A percentile compares a stretch with the other conserved stretches of the same genome.
phyloP scores from a whole-genome alignment of 495 filamentous ascomycete genomes.

The Neurospora africana region DNA sequence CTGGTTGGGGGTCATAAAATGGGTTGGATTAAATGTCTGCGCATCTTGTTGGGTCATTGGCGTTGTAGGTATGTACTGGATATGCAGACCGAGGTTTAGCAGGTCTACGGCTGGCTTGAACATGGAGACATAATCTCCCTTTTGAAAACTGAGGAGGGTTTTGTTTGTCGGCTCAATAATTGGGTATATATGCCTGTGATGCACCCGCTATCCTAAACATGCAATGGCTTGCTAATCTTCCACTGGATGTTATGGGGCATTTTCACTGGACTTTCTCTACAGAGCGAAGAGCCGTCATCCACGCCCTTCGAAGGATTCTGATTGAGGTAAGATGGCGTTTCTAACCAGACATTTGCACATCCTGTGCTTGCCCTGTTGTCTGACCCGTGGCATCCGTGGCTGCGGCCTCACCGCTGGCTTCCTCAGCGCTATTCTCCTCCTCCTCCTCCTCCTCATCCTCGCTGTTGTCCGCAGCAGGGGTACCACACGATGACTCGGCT shows the following conservation, averaged over 20 bases:
- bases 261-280: background rate
- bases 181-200: background rate
- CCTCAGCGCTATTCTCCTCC: conserved; percentile 17
- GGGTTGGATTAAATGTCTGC: background rate
- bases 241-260: background rate
- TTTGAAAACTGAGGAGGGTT: background rate
- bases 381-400: background rate
- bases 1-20: background rate
- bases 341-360: background rate
- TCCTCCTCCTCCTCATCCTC: conserved; percentile 17
- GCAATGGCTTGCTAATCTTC: background rate
- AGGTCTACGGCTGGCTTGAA: background rate
- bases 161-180: background rate
- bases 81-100: background rate
- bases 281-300: background rate
- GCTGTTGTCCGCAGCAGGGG: conserved; percentile 13
- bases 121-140: background rate
- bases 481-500: background rate
- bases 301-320: background rate
- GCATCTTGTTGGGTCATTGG: background rate
- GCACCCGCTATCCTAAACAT: background rate
- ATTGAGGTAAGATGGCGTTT: background rate
- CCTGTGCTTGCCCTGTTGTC: conserved; percentile 2
- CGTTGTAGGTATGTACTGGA: background rate
- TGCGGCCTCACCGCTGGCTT: conserved; percentile 5